phyloP scores from a whole-genome alignment of 2,329 filamentous ascomycete species.

The Epichloe hybrida region DNA sequence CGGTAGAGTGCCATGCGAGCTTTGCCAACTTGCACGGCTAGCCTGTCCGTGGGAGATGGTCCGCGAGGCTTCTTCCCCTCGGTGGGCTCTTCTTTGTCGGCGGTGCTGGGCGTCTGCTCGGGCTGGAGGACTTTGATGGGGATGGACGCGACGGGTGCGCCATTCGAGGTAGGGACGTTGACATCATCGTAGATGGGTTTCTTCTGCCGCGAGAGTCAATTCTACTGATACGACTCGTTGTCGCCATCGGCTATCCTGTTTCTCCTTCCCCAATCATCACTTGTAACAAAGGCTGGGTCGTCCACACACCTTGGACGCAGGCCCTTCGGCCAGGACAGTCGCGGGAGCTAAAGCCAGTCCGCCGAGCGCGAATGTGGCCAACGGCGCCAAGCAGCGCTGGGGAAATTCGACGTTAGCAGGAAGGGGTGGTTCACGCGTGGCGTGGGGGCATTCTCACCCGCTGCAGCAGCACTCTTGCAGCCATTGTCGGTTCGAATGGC shows the following conservation, averaged over 20 bases:
- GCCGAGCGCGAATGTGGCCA: slow-evolving; percentile 38
- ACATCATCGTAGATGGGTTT: slow-evolving; percentile 75
- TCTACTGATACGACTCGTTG: background rate
- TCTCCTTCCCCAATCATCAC: background rate
- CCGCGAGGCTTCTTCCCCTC: slow-evolving; percentile 17
- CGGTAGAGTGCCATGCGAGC: slow-evolving; percentile 70
- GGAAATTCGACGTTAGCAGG: slow-evolving; percentile 15
- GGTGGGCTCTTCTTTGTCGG: slow-evolving; percentile 22
- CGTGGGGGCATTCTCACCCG: slow-evolving; percentile 27
- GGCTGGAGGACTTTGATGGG: slow-evolving; percentile 12
- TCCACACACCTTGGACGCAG: slow-evolving; percentile 21
- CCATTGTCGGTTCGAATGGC: slow-evolving; percentile 39
- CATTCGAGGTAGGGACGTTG: slow-evolving; percentile 27
- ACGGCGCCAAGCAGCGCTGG: slow-evolving; percentile 39
- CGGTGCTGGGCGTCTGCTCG: slow-evolving; percentile 10
- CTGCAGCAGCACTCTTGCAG: slow-evolving; percentile 45
- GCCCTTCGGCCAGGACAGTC: slow-evolving; percentile 38
- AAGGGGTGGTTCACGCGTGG: slow-evolving; percentile 7
- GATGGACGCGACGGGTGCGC: slow-evolving; percentile 16
- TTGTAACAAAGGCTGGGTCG: background rate
- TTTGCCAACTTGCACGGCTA: slow-evolving; percentile 69
- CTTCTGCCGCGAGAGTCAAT: slow-evolving; percentile 17
- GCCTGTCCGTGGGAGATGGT: slow-evolving; percentile 78
- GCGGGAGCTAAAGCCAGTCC: slow-evolving; percentile 33
- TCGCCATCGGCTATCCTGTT: background rate